Base-by-base conservation (phyloP, 768 basidiomycete genomes). In the Gymnopilus junonius region DNA sequence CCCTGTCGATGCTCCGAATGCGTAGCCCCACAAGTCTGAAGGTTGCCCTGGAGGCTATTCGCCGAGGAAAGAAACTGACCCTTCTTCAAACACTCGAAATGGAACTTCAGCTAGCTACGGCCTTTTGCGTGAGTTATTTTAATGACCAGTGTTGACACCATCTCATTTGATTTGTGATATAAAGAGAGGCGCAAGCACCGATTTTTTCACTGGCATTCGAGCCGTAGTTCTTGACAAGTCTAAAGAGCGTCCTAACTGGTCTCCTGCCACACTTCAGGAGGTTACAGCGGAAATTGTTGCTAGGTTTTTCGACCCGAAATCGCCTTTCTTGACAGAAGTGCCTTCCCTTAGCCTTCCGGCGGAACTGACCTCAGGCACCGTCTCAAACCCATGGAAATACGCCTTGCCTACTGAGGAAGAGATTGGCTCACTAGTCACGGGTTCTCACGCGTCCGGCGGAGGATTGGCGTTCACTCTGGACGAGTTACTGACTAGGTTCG, bases 11-110 rank as follows among this genome's bases (percentile, higher is more conserved):
- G 32, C 77, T 99, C 61, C 79, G 85, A 40, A 66, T 83, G 67
- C 86, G 94, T 42, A 95, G 95, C 76, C 97, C 97, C 11, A 97
- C 96, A 1, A 95, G 94, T 68, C 82, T 98, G 67, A 93, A 93
- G 73, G 91, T 99, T 35, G 86, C 96, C n/a, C 80, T 99, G 21
- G 78, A 83, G 68, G 92, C 93, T 1, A 85, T 95, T 58, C 87
- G 91, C 50, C 78, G 79, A 62, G 95, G 94, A n/a, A 85, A 80
- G 68, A 76, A 77, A 1, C 75, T 89, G 81, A 72, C 82, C 2
- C 79, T 99, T 40, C 78, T 82, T 5, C 82, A 91, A 61, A 87
- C 86, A 1, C 79, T 99, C 63, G 79, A 90, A 66, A 94, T 92
- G 88, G 97, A 99, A 71, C 80, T 95, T 66, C 86, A 86, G 67